A percentile compares a stretch with the other conserved stretches of the same genome.
Conservation (phyloP, 495 filamentous ascomycete genomes). For the Tetracladium setigerum region DNA sequence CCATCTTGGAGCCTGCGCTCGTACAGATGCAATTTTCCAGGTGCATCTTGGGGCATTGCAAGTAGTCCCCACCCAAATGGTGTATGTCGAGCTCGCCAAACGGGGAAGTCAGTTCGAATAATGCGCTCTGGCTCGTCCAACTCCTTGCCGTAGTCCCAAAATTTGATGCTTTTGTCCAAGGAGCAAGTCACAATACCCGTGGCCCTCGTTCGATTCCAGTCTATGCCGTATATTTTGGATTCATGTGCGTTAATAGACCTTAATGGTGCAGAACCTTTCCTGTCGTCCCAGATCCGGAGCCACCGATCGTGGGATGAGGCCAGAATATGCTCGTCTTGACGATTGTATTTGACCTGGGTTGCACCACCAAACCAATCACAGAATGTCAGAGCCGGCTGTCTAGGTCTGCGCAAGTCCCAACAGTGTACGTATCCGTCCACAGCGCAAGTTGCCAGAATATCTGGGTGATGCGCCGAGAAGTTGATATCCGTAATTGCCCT, state of each 20-base stretch:
- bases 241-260: conserved; percentile 80
- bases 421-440: conserved; percentile 91
- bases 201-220: conserved; percentile 77
- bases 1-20: conserved; percentile 32
- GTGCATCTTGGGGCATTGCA: conserved; percentile 86
- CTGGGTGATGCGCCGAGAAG: conserved; percentile 87
- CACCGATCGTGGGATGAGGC: conserved; percentile 86
- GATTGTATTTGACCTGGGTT: conserved; percentile 93
- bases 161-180: conserved; percentile 85
- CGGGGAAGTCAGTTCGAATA: conserved; percentile 75
- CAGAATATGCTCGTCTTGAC: conserved; percentile 75
- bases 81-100: conserved; percentile 90
- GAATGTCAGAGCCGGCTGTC: conserved; percentile 70
- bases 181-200: conserved; percentile 79
- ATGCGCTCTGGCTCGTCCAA: conserved; percentile 61
- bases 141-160: conserved; percentile 74
- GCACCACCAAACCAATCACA: conserved; percentile 94
- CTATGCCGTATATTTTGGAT: conserved; percentile 94
- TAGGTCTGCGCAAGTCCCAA: conserved; percentile 78
- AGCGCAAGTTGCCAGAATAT: conserved; percentile 81
- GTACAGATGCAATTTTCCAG: conserved; percentile 79
- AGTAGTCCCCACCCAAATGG: conserved; percentile 83
- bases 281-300: conserved; percentile 84
- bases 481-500: conserved; percentile 96
- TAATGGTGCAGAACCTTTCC: conserved; percentile 71